A percentile compares a stretch with the other conserved stretches of the same genome.
phyloP scores from a whole-genome alignment of 805 yeast genomes.

The Saturnispora kantuleensis region DNA sequence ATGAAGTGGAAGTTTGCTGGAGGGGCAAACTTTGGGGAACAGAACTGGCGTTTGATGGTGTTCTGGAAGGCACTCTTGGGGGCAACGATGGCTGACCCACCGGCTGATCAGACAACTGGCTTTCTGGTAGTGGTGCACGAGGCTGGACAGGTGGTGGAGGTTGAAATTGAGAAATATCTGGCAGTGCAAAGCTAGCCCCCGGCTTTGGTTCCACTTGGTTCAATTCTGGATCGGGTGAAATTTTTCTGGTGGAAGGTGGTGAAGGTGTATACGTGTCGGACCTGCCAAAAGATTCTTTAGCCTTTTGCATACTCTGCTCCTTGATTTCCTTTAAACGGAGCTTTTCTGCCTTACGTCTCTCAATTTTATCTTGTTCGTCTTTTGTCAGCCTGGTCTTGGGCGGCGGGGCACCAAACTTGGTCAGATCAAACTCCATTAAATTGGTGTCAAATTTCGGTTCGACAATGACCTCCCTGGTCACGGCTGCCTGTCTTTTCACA shows the following conservation, averaged over 20 bases:
- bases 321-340: slow-evolving; percentile 20
- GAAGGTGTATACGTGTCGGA: not conserved
- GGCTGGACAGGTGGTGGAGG: slow-evolving; percentile 19
- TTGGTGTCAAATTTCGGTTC: slow-evolving; percentile 24
- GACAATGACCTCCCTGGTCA: slow-evolving; percentile 13
- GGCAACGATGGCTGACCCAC: not conserved
- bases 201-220: slow-evolving; percentile 7
- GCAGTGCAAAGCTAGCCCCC: slow-evolving; percentile 16
- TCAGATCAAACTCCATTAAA: slow-evolving; percentile 28
- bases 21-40: too few species aligned
- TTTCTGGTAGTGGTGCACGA: not conserved
- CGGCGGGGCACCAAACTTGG: slow-evolving; percentile 37
- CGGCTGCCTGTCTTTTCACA: slow-evolving; percentile 12
- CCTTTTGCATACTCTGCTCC: slow-evolving; percentile 22
- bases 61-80: slow-evolving; percentile 6
- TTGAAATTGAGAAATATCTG: slow-evolving; percentile 21
- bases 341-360: slow-evolving; percentile 19
- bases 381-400: slow-evolving; percentile 28
- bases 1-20: slow-evolving; percentile 2
- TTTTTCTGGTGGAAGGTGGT: not conserved
- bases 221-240: slow-evolving; percentile 6
- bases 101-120: not conserved
- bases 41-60: slow-evolving; percentile 1
- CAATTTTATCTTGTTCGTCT: slow-evolving; percentile 18
- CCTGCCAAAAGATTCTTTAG: slow-evolving; percentile 10